Base-by-base conservation (phyloP, 352 stramenopile species). In the Phytophthora pini region DNA sequence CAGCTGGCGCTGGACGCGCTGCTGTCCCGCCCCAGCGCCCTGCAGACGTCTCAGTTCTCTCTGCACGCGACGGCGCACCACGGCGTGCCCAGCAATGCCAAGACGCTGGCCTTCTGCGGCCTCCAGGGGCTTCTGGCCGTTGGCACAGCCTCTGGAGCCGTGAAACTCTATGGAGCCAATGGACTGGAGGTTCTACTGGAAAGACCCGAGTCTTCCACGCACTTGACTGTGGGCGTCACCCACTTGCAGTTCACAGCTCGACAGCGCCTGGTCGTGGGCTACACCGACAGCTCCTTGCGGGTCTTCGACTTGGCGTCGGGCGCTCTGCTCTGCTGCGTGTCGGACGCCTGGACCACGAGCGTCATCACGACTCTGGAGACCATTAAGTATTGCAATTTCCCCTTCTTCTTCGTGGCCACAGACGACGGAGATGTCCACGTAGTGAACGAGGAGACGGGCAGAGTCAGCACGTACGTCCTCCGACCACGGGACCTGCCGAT, bases 391-490 rank as follows among this genome's bases (percentile, higher is more conserved):
- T 57, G 62, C 12, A 74, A 79, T 17, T 87, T 81, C 36, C 78
- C 80, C 32, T 94, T 84, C 57, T 83, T 91, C 51, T 93, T 90
- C 38, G 76, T 91, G 11, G 84, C 87, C 11, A 81, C 86, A 13
- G 82, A 93, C 57, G 81, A 94, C 27, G 81, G 82, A 17, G 69
- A 82, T 8, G 56, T 93, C 46, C 56, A 94, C 78, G 82, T 94
- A 8, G 58, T 94, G 4, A 81, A 94, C 5, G 87, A 94, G 70
- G 81, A 91, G 10, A 92, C 84, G 0, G 85, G 82, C 6, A 73
- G 76, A 44, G 71, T 85, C 27, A 87, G 82, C 57, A 90, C 79
- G 17, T 94, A 94, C 53, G 61, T 72, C 13, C 87, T 94, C 65
- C 68, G 74, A 3, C 68, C 82, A 4, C 70, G 75, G 2, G 80